Base-by-base conservation (phyloP, 441 rosid genomes). In the Euphorbia celastroides region DNA sequence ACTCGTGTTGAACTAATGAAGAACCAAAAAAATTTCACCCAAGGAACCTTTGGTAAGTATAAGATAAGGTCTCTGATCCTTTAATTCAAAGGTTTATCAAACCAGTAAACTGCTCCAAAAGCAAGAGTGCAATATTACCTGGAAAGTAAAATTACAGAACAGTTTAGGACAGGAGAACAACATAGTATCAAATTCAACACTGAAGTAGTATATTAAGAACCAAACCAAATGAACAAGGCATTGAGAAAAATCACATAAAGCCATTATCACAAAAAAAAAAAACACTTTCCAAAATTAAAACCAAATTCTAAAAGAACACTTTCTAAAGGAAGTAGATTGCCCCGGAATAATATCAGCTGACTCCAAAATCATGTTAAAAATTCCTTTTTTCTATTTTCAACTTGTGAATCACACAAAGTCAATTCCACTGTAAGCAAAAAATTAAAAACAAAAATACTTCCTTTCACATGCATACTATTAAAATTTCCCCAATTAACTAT, bases 1-100 rank as follows among this genome's bases (percentile, higher is more conserved):
- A 94, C 70, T 94, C 97, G 28, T 94, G 99, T 94, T 94, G 99
- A 77, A 94, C 98, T 92, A 85, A 73, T 79, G 92, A 78, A 83
- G 86, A 82, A 83, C 38, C 38, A 89, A 92, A 87, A 88, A 92
- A 94, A 88, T 79, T 64, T 34, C 38, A 34, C 4, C 9, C 4
- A 34, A 34, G 88, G 84, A 82, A 94, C 84, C 87, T 76, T 74
- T 77, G 73, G 75, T 84, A 82, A 92, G 97, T 89, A 86, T 87
- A 86, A 73, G 67, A 83, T 74, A 80, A 80, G 80, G 81, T 81
- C 84, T 89, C 50, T 66, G 79, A 77, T 72, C 95, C 86, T 78
- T 72, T 76, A 83, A 83, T 77, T 73, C 84, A 86, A 84, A 80
- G 86, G 80, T 79, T 75, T 81, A 86, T 70, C 71, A 83, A 78